These are phyloP conservation scores for Samsoniella hepiali DNA, from an alignment of 2,329 filamentous ascomycete genomes.

Conservation along the genomic window DNA sequence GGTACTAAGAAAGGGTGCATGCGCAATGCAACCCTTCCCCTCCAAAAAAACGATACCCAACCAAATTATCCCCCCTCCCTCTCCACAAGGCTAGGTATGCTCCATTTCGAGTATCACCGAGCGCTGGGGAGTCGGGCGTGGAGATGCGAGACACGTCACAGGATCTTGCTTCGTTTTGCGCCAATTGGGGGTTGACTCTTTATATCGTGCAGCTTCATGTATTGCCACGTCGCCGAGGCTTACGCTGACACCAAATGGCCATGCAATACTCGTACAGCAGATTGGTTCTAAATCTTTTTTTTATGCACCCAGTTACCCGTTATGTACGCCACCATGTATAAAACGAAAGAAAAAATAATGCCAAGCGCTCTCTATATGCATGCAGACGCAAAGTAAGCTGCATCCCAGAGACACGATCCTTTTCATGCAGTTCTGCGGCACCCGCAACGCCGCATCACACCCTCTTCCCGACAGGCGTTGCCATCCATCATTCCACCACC, in stretches of 20 bases:
- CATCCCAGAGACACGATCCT: neutral
- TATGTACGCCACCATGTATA: neutral
- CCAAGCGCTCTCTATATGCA: neutral
- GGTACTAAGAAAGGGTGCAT: neutral
- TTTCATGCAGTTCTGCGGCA: neutral
- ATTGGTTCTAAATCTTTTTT: neutral
- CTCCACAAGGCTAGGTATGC: neutral
- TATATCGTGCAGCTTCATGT: neutral
- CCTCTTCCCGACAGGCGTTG: neutral
- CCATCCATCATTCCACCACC: constrained; percentile 56
- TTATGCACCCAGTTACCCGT: neutral
- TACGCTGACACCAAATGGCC: neutral
- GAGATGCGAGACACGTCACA: neutral
- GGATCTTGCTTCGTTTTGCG: neutral
- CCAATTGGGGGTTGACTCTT: neutral
- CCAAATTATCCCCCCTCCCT: neutral
- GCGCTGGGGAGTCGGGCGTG: neutral
- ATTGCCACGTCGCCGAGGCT: neutral
- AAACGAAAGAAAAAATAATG: neutral
- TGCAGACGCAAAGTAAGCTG: neutral
- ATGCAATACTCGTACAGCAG: neutral
- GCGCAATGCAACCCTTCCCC: neutral
- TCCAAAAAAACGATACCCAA: neutral
- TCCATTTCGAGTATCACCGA: neutral
- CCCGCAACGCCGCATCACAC: neutral